Percentiles rank a stretch among this genome's conserved stretches.
Conservation (phyloP, 306 rosid genomes). For the Prunus armeniaca region DNA sequence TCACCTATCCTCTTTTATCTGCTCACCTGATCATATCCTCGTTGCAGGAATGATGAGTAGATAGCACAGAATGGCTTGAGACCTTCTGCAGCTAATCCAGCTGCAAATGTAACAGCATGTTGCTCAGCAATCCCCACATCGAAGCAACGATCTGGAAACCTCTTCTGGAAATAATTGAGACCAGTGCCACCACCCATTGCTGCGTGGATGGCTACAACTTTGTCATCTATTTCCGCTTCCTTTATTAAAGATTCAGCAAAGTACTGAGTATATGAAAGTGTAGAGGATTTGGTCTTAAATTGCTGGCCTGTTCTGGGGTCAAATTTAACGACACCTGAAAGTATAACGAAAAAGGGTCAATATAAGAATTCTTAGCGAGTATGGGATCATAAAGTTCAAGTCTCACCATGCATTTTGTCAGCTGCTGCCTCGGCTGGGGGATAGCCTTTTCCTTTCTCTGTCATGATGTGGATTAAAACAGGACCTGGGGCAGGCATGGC, state of each 20-base stretch:
- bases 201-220: constrained; percentile 86
- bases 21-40: constrained; percentile 91
- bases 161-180: constrained; percentile 81
- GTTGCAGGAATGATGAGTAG: constrained; percentile 85
- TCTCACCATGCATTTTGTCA: constrained; percentile 89
- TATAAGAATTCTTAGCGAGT: constrained; percentile 1
- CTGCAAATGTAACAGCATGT: constrained; percentile 93
- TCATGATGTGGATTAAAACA: constrained; percentile 76
- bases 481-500: constrained; percentile 76
- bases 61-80: constrained; percentile 92
- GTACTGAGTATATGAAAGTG: constrained; percentile 77
- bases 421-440: constrained; percentile 83
- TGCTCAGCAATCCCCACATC: constrained; percentile 96
- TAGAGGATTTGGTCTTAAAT: constrained; percentile 57
- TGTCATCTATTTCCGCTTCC: constrained; percentile 76
- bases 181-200: constrained; percentile 99
- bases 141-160: constrained; percentile 80
- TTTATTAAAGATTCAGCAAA: constrained; percentile 80
- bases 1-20: background rate
- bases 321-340: constrained; percentile 81
- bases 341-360: constrained; percentile 6
- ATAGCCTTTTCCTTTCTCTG: constrained; percentile 95
- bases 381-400: background rate
- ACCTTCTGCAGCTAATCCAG: constrained; percentile 93
- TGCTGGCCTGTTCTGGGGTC: constrained; percentile 84